Conservation (phyloP, 2,329 filamentous ascomycete genomes). For the Aurifilum marmelostoma region DNA sequence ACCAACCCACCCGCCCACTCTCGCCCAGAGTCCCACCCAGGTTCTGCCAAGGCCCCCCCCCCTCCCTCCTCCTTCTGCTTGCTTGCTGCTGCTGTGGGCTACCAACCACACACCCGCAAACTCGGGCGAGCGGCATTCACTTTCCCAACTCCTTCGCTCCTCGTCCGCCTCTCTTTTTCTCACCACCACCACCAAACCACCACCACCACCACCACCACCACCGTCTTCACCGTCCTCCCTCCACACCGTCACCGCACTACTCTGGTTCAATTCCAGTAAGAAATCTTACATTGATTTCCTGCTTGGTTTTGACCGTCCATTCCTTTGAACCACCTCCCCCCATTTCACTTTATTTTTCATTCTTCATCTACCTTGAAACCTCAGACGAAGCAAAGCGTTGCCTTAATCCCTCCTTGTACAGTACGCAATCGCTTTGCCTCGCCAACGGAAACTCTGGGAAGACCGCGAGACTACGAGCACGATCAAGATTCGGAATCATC, state of each 20-base stretch:
- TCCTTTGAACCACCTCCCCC: slow-evolving; percentile 47
- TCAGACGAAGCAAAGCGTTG: slow-evolving; percentile 28
- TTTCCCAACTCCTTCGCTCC: slow-evolving; percentile 25
- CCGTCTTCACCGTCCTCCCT: slow-evolving; percentile 33
- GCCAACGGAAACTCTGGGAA: slow-evolving; percentile 20
- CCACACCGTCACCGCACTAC: slow-evolving; percentile 27
- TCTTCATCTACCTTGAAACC: slow-evolving; percentile 17
- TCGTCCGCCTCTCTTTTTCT: slow-evolving; percentile 33
- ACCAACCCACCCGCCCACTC: background rate
- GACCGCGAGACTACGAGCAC: slow-evolving; percentile 20
- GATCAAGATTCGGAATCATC: background rate
- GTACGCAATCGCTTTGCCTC: slow-evolving; percentile 27
- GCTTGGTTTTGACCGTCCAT: slow-evolving; percentile 64
- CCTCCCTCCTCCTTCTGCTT: background rate
- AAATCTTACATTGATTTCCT: slow-evolving; percentile 52
- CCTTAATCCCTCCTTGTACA: slow-evolving; percentile 30
- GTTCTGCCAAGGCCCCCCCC: background rate
- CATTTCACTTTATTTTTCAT: slow-evolving; percentile 31
- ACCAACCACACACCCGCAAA: slow-evolving; percentile 8
- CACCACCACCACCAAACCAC: slow-evolving; percentile 37
- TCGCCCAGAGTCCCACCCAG: slow-evolving; percentile 4
- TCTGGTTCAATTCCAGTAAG: slow-evolving; percentile 62
- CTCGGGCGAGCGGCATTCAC: background rate
- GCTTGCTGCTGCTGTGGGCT: background rate
- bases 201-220: slow-evolving; percentile 38